Evolutionary conservation across 2,329 filamentous ascomycete genomes (phyloP).

Genomic region (Aureobasidium melanogenum): DNA sequence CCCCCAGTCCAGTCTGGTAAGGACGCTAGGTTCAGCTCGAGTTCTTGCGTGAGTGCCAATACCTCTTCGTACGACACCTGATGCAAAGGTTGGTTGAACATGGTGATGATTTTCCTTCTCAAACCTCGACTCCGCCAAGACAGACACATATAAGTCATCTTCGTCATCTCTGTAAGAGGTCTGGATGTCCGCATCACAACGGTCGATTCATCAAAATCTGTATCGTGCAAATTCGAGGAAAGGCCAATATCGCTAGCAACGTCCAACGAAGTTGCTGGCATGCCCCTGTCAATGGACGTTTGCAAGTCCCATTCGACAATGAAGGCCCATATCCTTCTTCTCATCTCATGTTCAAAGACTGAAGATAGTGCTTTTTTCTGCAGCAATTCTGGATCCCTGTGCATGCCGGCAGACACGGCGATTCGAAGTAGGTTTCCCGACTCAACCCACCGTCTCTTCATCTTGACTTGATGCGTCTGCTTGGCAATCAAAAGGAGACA

Average conservation of each 20-base stretch:
- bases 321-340: slow-evolving; percentile 48
- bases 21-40: slow-evolving; percentile 20
- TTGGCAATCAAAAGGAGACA: slow-evolving; percentile 44
- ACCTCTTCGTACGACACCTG: slow-evolving; percentile 23
- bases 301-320: slow-evolving; percentile 50
- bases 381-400: slow-evolving; percentile 38
- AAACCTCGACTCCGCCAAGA: slow-evolving; percentile 20
- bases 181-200: slow-evolving; percentile 17
- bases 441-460: slow-evolving; percentile 46
- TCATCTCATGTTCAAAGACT: slow-evolving; percentile 43
- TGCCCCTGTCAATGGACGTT: slow-evolving; percentile 45
- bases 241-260: slow-evolving; percentile 42
- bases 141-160: slow-evolving; percentile 20
- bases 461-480: slow-evolving; percentile 42
- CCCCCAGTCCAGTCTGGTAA: slow-evolving; percentile 20
- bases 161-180: slow-evolving; percentile 20
- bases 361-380: slow-evolving; percentile 24
- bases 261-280: slow-evolving; percentile 35
- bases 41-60: slow-evolving; percentile 25
- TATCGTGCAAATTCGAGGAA: slow-evolving; percentile 44
- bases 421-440: slow-evolving; percentile 43
- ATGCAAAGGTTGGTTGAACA: slow-evolving; percentile 25
- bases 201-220: slow-evolving; percentile 30
- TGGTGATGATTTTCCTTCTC: slow-evolving; percentile 20
- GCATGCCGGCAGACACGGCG: slow-evolving; percentile 46